Percentiles rank a stretch among this genome's conserved stretches.
These are phyloP conservation scores for Cucumis cinereus DNA, from an alignment of 306 rosid genomes.

Conservation along the genomic window DNA sequence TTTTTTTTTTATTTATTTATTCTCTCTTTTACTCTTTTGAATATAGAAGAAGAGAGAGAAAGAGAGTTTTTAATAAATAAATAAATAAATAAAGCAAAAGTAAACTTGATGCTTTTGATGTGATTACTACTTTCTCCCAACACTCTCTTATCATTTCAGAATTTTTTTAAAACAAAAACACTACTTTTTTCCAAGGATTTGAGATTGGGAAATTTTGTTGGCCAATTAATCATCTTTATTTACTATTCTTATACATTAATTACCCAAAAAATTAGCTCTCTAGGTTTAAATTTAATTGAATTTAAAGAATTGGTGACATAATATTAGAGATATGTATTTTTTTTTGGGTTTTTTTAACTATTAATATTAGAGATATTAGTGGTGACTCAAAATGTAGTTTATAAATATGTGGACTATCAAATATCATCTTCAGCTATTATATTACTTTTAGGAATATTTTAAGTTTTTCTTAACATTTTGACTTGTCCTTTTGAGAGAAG, in stretches of 20 bases:
- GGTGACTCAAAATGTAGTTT: no score
- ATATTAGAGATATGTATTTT: no score
- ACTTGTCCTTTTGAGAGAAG: constrained; percentile 39
- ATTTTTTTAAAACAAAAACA: no score
- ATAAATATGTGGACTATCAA: not conserved
- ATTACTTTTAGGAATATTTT: not conserved
- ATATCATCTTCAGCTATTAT: not conserved
- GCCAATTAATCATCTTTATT: not conserved
- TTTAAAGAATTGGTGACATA: no score
- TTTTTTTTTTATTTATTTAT: not conserved
- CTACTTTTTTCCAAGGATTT: not conserved
- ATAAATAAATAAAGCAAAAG: constrained; percentile 23
- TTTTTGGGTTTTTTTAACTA: no score
- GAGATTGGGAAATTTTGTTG: not conserved
- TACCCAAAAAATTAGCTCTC: no score
- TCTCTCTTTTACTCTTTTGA: not conserved
- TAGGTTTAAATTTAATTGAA: no score
- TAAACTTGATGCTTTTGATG: constrained; percentile 8
- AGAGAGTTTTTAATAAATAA: no score
- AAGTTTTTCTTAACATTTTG: constrained; percentile 23
- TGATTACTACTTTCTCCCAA: not conserved
- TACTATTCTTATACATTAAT: not conserved
- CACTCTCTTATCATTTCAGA: not conserved
- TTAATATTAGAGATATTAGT: no score
- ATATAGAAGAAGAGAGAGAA: not conserved